Percentiles rank a stretch among this genome's conserved stretches.
Conservation (phyloP, 345 rosid genomes). For the Ceriops tagal region DNA sequence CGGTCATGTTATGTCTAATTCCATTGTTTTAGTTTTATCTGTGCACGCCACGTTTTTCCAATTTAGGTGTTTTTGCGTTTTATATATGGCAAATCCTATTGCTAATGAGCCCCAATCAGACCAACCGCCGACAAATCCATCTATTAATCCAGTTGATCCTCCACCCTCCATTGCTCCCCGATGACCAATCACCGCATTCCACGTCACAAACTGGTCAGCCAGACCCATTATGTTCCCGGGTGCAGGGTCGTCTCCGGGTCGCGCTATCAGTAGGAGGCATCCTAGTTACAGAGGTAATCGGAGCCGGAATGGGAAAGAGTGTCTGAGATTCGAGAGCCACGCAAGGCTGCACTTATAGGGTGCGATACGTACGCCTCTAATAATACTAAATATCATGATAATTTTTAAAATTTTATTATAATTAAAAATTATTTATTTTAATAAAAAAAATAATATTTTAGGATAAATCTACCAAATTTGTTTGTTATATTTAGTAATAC, state of each 20-base stretch:
- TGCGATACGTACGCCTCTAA: constrained; percentile 27
- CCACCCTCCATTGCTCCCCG: not conserved
- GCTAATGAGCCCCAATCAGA: not conserved
- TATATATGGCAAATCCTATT: constrained; percentile 3
- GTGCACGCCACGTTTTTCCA: too few species aligned
- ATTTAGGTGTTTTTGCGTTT: too few species aligned
- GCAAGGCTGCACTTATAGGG: constrained; percentile 63
- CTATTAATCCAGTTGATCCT: constrained; percentile 12
- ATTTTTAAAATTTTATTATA: too few species aligned
- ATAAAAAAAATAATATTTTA: too few species aligned
- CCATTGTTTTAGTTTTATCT: too few species aligned
- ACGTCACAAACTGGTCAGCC: constrained; percentile 15
- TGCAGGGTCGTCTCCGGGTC: not conserved
- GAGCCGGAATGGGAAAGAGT: constrained; percentile 72
- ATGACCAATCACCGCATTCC: constrained; percentile 15
- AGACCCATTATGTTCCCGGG: constrained; percentile 20
- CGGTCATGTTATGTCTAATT: not conserved
- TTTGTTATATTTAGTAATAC: too few species aligned
- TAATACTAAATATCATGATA: too few species aligned
- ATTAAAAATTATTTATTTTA: too few species aligned
- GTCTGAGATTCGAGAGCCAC: constrained; percentile 76
- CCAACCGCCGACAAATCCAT: constrained; percentile 10
- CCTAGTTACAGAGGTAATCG: constrained; percentile 55
- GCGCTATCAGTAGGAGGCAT: constrained; percentile 29
- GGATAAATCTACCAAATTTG: too few species aligned